Percentiles rank a stretch among this genome's conserved stretches.
Conservation (phyloP, 768 basidiomycete species). For the Rubroboletus pulcherrimus region DNA sequence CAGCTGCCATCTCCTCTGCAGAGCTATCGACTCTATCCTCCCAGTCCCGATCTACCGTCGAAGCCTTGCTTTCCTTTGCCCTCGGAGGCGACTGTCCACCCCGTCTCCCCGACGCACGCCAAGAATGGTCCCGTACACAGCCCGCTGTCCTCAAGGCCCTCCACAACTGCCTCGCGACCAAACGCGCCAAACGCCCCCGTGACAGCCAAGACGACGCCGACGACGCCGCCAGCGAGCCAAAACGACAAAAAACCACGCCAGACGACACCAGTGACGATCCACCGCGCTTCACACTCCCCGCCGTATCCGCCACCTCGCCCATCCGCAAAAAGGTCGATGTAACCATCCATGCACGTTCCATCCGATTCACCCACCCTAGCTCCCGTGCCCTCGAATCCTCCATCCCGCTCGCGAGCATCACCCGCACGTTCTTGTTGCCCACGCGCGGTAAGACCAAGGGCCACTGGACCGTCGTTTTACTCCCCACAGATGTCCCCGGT, state of each 20-base stretch:
- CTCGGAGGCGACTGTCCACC: constrained; percentile 27
- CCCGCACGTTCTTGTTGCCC: constrained; percentile 67
- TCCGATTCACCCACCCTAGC: constrained; percentile 51
- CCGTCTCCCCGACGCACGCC: constrained; percentile 6
- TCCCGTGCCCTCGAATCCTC: constrained; percentile 48
- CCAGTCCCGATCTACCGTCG: constrained; percentile 12
- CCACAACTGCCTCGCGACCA: constrained; percentile 5
- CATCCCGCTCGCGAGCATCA: constrained; percentile 47
- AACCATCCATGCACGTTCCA: constrained; percentile 45
- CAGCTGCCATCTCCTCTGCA: constrained; percentile 2
- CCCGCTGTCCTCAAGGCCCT: constrained; percentile 23
- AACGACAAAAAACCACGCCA: constrained; percentile 18
- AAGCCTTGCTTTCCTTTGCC: constrained; percentile 28
- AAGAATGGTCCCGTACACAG: constrained; percentile 26
- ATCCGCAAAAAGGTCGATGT: constrained; percentile 75
- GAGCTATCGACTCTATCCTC: constrained; percentile 4
- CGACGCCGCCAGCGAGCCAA: constrained; percentile 6
- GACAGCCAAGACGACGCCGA: constrained; percentile 12
- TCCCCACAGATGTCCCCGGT: constrained; percentile 53
- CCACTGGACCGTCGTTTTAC: constrained; percentile 69
- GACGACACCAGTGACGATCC: constrained; percentile 32
- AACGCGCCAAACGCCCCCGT: constrained; percentile 23
- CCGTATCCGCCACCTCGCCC: constrained; percentile 68
- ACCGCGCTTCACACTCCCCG: constrained; percentile 56
- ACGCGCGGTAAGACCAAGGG: constrained; percentile 69